Evolutionary conservation across 352 stramenopile species (phyloP), one percentile per base, ranked within the genome.

Genomic region (Phytophthora citricola): DNA sequence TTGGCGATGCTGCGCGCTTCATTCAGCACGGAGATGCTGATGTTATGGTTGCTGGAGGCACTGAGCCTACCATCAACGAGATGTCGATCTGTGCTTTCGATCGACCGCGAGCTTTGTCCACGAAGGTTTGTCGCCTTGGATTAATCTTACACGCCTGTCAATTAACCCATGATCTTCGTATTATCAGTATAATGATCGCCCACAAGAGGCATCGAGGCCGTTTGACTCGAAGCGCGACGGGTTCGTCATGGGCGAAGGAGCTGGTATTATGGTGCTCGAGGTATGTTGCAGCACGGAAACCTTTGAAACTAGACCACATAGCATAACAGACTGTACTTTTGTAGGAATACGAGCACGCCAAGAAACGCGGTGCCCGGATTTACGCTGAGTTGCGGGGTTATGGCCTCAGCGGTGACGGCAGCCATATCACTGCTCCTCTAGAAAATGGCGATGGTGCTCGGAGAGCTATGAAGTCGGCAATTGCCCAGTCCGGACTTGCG

Each of bases 321-420:
- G 14, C 31, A 43, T 20, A 20, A 43, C 38, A 7, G 5, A 5
- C 36, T 8, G 14, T 11, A 10, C n/a, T 10, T n/a, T 22, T 43
- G 38, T 36, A 83, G 71, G 85, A 93, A 34, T 91, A 91, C 63
- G 91, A 99, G 34, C 85, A 98, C 56, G 97, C 97, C 2, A 90
- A 92, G 64, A 69, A 79, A 44, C 87, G 97, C 12, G 88, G 92
- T 7, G 97, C 95, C 1, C 69, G 81, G 24, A 98, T 99, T 54
- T 98, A 94, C 69, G 95, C 91, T 2, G 97, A 99, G 75, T 66
- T 99, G 11, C 63, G 81, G 5, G 97, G 97, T 22, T 99, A 98
- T 56, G 97, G 96, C 14, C 71, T 98, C 7, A 97, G 89, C 34
- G 93, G 95, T 9, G 98, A 99, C 79, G 97, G 93, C 22, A 89